Conservation (phyloP, 106 monocot genomes). For the Narthecium ossifragum region DNA sequence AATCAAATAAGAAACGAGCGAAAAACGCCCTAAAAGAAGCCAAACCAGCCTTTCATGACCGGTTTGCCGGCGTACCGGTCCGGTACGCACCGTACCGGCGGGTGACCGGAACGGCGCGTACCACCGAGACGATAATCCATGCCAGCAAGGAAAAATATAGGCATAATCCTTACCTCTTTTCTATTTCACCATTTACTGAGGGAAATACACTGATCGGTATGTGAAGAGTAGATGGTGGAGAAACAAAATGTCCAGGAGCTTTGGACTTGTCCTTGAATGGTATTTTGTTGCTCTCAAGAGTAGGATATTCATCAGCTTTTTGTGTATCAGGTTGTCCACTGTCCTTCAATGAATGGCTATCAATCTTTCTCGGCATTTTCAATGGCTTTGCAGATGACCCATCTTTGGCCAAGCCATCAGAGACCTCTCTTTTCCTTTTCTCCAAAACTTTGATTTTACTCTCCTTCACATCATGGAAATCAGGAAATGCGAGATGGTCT, state of each 20-base stretch:
- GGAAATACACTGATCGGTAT: not conserved
- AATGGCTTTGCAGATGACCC: conserved; percentile 1
- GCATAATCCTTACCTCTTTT: conserved; percentile 30
- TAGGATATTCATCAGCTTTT: not conserved
- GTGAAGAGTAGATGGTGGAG: not conserved
- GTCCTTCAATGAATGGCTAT: not conserved
- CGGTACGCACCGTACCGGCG: no score
- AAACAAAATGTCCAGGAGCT: not conserved
- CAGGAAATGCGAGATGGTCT: conserved; percentile 32
- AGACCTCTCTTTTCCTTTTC: conserved; percentile 9
- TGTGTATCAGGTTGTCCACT: not conserved
- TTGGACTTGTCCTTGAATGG: conserved; percentile 5
- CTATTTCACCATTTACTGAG: conserved; percentile 4
- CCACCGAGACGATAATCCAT: no score
- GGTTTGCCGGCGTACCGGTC: no score
- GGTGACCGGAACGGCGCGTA: no score
- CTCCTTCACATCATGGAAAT: not conserved
- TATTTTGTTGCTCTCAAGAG: not conserved
- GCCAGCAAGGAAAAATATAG: no score
- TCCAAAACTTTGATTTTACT: not conserved
- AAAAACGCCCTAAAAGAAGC: no score
- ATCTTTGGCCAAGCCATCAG: not conserved
- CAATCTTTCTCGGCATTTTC: not conserved
- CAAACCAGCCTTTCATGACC: no score
- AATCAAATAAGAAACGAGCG: no score